Evolutionary conservation across 2,329 filamentous ascomycete genomes (phyloP).

Genomic region (Ceratocystis alfenasii): DNA sequence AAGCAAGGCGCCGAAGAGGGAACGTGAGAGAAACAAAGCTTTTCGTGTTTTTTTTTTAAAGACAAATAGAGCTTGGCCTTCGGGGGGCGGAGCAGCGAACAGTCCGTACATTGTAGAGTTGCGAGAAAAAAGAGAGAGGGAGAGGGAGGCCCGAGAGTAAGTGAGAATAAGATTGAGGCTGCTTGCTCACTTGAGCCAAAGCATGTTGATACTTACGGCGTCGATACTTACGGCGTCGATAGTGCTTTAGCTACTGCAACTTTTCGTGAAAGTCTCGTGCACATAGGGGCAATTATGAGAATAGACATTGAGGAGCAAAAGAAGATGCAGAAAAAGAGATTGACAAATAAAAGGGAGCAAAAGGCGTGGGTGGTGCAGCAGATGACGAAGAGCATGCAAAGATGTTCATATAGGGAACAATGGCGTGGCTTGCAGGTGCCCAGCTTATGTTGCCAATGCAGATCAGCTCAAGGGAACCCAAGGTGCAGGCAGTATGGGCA

Average conservation of each 20-base stretch:
- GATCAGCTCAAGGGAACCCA: background rate
- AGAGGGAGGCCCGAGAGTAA: background rate
- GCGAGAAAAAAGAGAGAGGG: background rate
- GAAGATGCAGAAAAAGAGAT: background rate
- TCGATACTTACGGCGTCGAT: background rate
- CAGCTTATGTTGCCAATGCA: background rate
- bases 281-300: too few species aligned
- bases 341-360: background rate
- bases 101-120: background rate
- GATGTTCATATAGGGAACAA: background rate
- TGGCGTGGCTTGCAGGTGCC: background rate
- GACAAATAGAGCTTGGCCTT: too few species aligned
- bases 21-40: too few species aligned
- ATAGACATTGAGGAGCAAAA: background rate
- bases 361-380: background rate
- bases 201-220: background rate
- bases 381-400: background rate
- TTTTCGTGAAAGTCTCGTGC: background rate
- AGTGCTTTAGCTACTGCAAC: background rate
- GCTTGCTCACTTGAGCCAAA: background rate
- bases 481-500: background rate
- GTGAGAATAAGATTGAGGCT: background rate
- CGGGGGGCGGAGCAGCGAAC: background rate
- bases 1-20: too few species aligned
- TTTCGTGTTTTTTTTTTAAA: too few species aligned